phyloP scores from a whole-genome alignment of 257 asterid species.

The Haberlea rhodopensis region DNA sequence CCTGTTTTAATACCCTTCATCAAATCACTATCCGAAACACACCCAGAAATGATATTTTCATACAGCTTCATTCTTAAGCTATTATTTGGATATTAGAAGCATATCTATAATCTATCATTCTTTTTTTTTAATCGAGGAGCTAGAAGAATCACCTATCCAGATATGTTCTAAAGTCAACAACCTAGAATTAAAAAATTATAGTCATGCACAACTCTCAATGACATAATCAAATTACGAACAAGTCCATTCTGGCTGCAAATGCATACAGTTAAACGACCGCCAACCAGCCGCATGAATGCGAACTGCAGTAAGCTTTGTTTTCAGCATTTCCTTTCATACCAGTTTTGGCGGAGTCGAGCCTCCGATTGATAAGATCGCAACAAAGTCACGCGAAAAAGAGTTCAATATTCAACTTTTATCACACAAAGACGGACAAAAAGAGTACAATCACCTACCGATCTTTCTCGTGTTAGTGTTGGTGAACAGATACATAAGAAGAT shows the following conservation, averaged over 20 bases:
- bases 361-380: not conserved
- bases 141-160: too few relatives aligned
- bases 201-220: not conserved
- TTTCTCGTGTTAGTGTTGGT: constrained; percentile 72
- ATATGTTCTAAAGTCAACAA: not conserved
- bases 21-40: not conserved
- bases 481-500: constrained; percentile 82
- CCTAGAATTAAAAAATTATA: not conserved
- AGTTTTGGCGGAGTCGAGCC: too few relatives aligned
- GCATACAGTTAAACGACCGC: too few relatives aligned
- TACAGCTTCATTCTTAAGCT: too few relatives aligned
- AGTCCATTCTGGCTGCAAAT: not conserved
- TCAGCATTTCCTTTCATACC: too few relatives aligned
- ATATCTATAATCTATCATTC: too few relatives aligned
- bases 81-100: too few relatives aligned
- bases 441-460: constrained; percentile 49
- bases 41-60: too few relatives aligned
- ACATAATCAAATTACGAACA: too few relatives aligned
- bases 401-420: not conserved
- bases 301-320: too few relatives aligned
- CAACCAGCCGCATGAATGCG: too few relatives aligned
- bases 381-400: not conserved
- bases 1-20: not conserved
- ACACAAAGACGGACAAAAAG: not conserved
- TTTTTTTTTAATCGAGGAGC: too few relatives aligned